phyloP scores from a whole-genome alignment of 2,329 filamentous ascomycete genomes.

The Cryphonectria carpinicola region DNA sequence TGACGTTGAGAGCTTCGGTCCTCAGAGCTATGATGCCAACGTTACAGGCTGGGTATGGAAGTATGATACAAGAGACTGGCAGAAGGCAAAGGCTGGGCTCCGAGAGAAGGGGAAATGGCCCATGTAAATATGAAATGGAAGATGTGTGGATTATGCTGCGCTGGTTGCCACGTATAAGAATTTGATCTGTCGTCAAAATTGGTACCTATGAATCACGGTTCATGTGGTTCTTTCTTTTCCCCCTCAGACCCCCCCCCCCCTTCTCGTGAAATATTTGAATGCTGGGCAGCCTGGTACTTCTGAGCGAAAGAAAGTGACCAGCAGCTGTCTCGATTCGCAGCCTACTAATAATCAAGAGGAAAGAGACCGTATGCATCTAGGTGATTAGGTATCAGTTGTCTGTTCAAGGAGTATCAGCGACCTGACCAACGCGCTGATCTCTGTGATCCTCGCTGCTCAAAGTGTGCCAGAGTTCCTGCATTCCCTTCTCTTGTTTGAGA shows the following conservation, averaged over 20 bases:
- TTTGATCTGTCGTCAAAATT: not conserved
- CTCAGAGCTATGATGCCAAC: not conserved
- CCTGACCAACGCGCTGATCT: no score
- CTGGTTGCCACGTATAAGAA: not conserved
- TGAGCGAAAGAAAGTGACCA: not conserved
- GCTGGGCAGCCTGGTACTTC: not conserved
- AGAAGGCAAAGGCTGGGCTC: not conserved
- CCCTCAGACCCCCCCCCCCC: no score
- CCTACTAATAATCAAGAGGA: no score
- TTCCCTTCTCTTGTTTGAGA: not conserved
- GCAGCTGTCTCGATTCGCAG: no score
- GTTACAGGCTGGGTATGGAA: conserved; percentile 2
- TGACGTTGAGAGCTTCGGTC: not conserved
- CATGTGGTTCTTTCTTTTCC: no score
- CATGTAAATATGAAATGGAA: not conserved
- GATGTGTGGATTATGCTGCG: not conserved
- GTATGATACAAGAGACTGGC: conserved; percentile 6
- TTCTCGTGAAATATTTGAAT: no score
- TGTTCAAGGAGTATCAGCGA: no score
- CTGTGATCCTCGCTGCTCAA: no score
- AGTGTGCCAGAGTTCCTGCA: no score
- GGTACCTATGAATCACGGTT: not conserved
- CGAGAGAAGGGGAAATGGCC: conserved; percentile 2
- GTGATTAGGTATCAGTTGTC: no score
- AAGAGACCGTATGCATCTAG: no score